Evolutionary conservation across 345 rosid species (phyloP), one percentile per base, ranked within the genome.

Genomic region (Rhizophora mangle): DNA sequence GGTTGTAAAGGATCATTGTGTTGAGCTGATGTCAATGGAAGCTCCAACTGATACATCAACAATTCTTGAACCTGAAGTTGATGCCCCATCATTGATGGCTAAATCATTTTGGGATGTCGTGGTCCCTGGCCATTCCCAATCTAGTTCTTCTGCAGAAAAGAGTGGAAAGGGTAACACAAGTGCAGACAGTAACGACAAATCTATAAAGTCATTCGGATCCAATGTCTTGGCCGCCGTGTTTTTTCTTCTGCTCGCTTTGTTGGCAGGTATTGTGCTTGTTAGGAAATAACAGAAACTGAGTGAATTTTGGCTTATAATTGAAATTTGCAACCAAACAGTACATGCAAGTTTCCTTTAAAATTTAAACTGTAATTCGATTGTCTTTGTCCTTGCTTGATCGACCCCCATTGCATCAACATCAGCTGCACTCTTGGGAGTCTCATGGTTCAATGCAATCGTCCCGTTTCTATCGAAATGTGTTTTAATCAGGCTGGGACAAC

Each of bases 1-100:
- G 98, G 90, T 88, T 51, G 51, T 91, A 70, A 89, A 88, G 76
- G 96, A 91, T 65, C 98, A 85, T 71, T 94, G 95, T 60, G 77
- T 83, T 16, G 97, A 91, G 85, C 60, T 91, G 75, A 87, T 89
- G 87, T 87, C 92, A 27, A 84, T 86, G 90, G 93, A 86, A 80
- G 79, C 82, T 57, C 78, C 78, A 65, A 61, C 77, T 5, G 90
- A 87, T 69, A 46, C 56, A 51, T 83, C 89, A 43, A 72, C 67
- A 36, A 70, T 89, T 21, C 74, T 88, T 74, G 89, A 88, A 73
- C 85, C 84, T 3, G 97, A 94, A 82, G 72, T 52, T 22, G 89
- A 88, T 63, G 84, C 86, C 3, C 66, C 85, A 15, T 69, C 79
- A 31, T 22, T 78, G 21, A 67, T 72, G 15, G 69, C 80, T 8